Evolutionary conservation across 768 basidiomycete genomes (phyloP), one percentile per base, ranked within the genome.

Genomic region (Amyloporia xantha): DNA sequence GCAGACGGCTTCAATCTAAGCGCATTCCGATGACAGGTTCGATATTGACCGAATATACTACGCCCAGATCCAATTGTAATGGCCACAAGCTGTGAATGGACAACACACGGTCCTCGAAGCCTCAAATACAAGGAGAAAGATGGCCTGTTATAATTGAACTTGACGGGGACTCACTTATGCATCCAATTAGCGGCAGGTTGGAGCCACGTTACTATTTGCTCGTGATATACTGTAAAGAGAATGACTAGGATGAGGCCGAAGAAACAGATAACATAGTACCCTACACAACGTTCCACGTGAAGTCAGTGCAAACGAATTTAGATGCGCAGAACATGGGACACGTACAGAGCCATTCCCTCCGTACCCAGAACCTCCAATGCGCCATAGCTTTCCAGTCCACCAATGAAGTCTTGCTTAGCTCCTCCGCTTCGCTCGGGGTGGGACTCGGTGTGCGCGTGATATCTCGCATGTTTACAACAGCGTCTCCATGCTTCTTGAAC

Each of bases 161-260:
- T n/a, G n/a, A n/a, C n/a, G n/a, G 11, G 20, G 9, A 70, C 78
- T 60, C 58, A 84, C 82, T 64, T 63, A 56, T 84, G 76, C 57
- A 91, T 67, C 78, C 77, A 80, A 25, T 73, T 69, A 0, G 86
- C 83, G 4, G 74, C 72, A 0, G 86, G 86, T 23, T 72, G 78
- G 41, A 91, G 70, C 77, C 76, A 79, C 9, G 74, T 47, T 3
- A 91, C 82, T 53, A 93, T 90, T 71, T 70, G 60, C 20, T 67
- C 66, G 60, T 78, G 73, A 58, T 70, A 73, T 27, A 73, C 56
- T 6, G 68, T 68, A 61, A 74, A 64, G 49, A 76, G 65, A 25
- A 64, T 64, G 35, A 67, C 63, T 19, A 69, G 42, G 46, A 68
- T 60, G 15, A 68, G 49, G 12, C 69, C 62, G 52, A 62, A 26